Conservation (phyloP, 768 basidiomycete genomes). For the Xerocomellus chrysenteron region DNA sequence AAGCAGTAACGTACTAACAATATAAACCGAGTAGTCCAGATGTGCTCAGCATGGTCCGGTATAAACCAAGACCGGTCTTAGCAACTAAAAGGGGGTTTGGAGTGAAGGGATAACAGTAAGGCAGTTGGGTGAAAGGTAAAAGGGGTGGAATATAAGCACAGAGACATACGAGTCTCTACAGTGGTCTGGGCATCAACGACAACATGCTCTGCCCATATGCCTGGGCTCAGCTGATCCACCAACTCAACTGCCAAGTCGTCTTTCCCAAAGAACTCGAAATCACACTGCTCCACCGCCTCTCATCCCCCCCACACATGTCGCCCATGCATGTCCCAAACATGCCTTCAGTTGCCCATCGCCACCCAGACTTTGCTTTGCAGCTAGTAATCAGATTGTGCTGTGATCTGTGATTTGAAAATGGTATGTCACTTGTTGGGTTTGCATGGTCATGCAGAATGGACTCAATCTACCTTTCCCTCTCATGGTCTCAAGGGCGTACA, state of each 20-base stretch:
- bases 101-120: no score
- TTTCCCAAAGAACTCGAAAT: constrained; percentile 74
- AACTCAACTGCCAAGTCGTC: constrained; percentile 78
- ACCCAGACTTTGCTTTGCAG: constrained; percentile 20
- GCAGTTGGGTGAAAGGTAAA: no score
- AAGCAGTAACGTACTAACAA: no score
- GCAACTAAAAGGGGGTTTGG: no score
- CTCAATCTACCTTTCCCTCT: neutral
- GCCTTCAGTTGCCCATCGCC: no score
- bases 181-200: constrained; percentile 46
- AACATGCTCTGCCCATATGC: constrained; percentile 67
- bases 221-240: constrained; percentile 74
- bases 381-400: constrained; percentile 40
- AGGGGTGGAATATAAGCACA: no score
- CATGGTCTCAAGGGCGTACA: constrained; percentile 48
- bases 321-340: no score
- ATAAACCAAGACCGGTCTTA: no score
- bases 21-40: no score
- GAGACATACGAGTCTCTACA: no score
- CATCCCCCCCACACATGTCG: no score
- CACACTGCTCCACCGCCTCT: constrained; percentile 13
- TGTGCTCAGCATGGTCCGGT: no score
- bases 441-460: neutral
- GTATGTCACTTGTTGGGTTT: constrained; percentile 23
- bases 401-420: constrained; percentile 38